Evolutionary conservation across 306 rosid genomes (phyloP), one percentile per base, ranked within the genome.

Genomic region (Cyclanthera cordifolia): DNA sequence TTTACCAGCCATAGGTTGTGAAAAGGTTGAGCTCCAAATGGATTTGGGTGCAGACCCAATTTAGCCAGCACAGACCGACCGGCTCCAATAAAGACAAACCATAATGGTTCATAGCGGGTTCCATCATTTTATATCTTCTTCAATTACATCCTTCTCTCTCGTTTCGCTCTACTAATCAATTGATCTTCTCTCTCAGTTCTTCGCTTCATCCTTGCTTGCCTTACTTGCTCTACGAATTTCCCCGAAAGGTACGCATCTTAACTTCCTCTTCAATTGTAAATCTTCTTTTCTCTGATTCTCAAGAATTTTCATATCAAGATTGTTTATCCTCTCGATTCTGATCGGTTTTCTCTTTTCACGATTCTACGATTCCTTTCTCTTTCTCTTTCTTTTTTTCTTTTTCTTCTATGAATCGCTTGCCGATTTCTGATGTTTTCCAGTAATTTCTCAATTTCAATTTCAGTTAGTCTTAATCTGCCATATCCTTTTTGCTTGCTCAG

Each of bases 91-190:
- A n/a, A n/a, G n/a, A n/a, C n/a, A n/a, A n/a, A n/a, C n/a, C n/a
- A n/a, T n/a, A n/a, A n/a, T n/a, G n/a, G n/a, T n/a, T n/a, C n/a
- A n/a, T n/a, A n/a, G n/a, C n/a, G n/a, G n/a, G n/a, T 82, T 71
- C 85, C 88, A 84, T 71, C 85, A 86, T 81, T 83, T 85, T 48
- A 34, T 13, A 41, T 68, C 55, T 37, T 63, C 64, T 30, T 24
- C 50, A 69, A 16, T 57, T 60, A 11, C 53, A 39, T 49, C 45
- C 25, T 52, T 56, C 69, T 70, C 70, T 73, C 32, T 51, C 76
- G 55, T 60, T 39, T 58, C 6, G 51, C 51, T 61, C 56, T 71
- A 8, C 16, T 53, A 1, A 41, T 24, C 14, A 19, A 5, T 3
- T 17, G n/a, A 9, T 68, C 60, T 69, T 50, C 58, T 46, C 4